Base-by-base conservation (phyloP, 768 basidiomycete species). In the Amanita molliuscula region DNA sequence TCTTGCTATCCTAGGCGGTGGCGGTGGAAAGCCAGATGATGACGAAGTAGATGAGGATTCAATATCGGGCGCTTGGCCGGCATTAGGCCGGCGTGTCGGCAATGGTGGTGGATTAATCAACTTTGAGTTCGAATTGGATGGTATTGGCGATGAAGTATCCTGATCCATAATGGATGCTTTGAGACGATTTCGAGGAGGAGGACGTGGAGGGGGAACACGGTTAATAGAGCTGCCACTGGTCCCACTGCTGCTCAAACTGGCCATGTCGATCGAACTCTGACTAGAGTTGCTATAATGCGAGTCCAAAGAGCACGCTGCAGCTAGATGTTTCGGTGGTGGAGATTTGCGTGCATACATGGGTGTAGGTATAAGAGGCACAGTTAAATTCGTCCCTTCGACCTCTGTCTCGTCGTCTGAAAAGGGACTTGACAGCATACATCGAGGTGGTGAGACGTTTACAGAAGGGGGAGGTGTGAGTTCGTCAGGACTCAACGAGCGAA, bases 261-360 rank as follows among this genome's bases (percentile, higher is more conserved):
- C 18, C 18, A 62, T 65, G 48, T 71, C 70, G 34, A 63, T 68
- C n/a, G 70, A 72, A 15, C 61, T 65, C 42, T 64, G 62, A 52
- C 71, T 71, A 16, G 71, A 67, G 53, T 67, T 64, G 48, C 58
- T 61, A 23, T 68, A 62, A 45, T 62, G 61, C 18, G 58, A 9
- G 50, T 52, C 51, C 56, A 58, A 23, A 51, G 56, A 48, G 47
- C 56, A 45, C 46, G 52, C 33, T 8, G 18, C 31, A 31, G 29
- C 33, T 34, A 16, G 29, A 7, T 11, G 47, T n/a, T 44, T 43
- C 16, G 33, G 41, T 18, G 50, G 34, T 7, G 46, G 51, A 16
- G 50, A 29, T 42, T 52, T 56, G 21, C 63, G 56, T 6, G 47
- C 42, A 6, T 6, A 37, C 9, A 20, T 7, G 8, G 63, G 61